These are phyloP conservation scores for Protomyces pachydermus DNA, from an alignment of 1,139 yeast genomes.

Conservation along the genomic window DNA sequence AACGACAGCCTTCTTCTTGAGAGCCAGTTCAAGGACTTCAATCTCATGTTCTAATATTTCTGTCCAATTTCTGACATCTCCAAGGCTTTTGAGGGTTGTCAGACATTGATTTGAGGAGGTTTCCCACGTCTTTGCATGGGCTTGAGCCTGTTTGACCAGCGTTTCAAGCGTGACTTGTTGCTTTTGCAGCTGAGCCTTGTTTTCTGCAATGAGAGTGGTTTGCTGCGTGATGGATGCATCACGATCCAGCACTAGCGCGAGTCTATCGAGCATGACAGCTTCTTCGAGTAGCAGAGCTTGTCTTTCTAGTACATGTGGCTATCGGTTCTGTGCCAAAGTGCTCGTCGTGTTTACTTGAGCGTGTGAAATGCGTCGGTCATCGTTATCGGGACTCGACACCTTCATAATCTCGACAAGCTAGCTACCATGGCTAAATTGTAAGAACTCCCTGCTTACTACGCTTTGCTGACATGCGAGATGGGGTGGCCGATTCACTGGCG, in stretches of 20 bases:
- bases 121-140: background rate
- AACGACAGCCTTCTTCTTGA: too few relatives aligned
- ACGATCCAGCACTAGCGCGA: background rate
- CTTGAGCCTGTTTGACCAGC: background rate
- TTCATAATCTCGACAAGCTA: too few relatives aligned
- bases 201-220: background rate
- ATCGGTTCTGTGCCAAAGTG: background rate
- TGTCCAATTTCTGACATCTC: conserved; percentile 13
- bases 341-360: background rate
- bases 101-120: background rate
- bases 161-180: background rate
- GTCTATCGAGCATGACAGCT: background rate
- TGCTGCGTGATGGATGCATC: background rate
- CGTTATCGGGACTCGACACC: background rate
- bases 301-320: background rate
- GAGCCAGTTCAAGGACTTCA: conserved; percentile 1
- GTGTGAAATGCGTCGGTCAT: background rate
- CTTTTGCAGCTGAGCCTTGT: background rate
- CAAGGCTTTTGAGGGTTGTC: background rate
- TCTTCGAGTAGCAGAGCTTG: too few relatives aligned
- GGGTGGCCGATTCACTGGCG: conserved; percentile 97
- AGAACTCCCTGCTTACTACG: background rate
- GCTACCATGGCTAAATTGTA: background rate
- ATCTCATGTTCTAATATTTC: conserved; percentile 1
- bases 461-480: conserved; percentile 51